Base-by-base conservation (phyloP, 306 rosid genomes). In the Luffa aegyptiaca region DNA sequence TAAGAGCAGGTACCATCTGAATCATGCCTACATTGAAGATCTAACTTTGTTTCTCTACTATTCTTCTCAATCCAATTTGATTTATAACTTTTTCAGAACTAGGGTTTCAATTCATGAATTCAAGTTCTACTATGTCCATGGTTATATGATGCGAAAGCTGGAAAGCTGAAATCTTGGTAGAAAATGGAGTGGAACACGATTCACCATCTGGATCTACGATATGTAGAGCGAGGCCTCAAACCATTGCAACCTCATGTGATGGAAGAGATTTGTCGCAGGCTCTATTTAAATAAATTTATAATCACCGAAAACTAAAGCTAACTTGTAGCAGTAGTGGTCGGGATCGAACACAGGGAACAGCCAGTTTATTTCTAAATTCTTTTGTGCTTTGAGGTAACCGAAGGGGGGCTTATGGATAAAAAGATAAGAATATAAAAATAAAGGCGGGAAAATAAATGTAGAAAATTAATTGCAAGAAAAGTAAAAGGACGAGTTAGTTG, bases 141-240 rank as follows among this genome's bases (percentile, higher is more conserved):
- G n/a, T 33, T 14, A 31, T 49, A 49, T 49, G 61, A 73, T 11
- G 42, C 45, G 42, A 12, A 48, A 31, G 14, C 78, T 51, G 61
- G 16, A 33, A 14, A 14, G 78, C 61, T 73, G 44, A 14, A 73
- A 49, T 73, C 44, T 51, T 26, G 44, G 56, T 26, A 31, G 61
- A 79, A 63, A 42, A 95, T 95, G 99, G 99, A 93, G 96, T 95
- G 99, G 99, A 82, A 91, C 83, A 93, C 98, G 77, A 88, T 95
- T 92, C 97, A 95, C 86, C 99, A 95, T 84, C 92, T 95, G 89
- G 97, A 95, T 91, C 93, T 95, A 35, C 96, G 93, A 51, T 96
- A 95, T 76, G 93, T 95, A 9, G 99, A 93, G 0, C 90, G 88
- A 31, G 86, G 89, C 55, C 86, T 76, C 5, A 88, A 85, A 48